A percentile compares a stretch with the other conserved stretches of the same genome.
phyloP scores from a whole-genome alignment of 2,329 filamentous ascomycete genomes.

The Colletotrichum gloeosporioides region DNA sequence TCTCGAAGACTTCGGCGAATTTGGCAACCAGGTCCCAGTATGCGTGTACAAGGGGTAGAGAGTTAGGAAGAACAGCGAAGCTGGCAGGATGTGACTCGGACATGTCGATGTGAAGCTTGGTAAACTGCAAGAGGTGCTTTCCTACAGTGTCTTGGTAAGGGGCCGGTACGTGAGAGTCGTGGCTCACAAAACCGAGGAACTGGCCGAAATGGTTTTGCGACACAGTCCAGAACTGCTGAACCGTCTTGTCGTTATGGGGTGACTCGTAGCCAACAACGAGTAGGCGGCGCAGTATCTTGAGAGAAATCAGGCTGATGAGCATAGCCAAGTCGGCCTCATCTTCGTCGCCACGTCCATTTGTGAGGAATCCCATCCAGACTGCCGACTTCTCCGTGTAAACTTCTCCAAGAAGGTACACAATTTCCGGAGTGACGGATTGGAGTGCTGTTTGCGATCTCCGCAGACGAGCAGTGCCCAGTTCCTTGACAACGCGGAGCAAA shows the following conservation, averaged over 20 bases:
- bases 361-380: constrained; percentile 69
- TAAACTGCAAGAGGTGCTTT: constrained; percentile 87
- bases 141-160: constrained; percentile 69
- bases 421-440: constrained; percentile 79
- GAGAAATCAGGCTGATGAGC: constrained; percentile 76
- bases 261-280: constrained; percentile 83
- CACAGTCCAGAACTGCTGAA: constrained; percentile 80
- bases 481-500: constrained; percentile 87
- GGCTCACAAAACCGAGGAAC: constrained; percentile 69
- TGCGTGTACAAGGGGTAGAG: constrained; percentile 75
- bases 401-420: constrained; percentile 78
- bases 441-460: constrained; percentile 77
- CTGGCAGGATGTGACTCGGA: constrained; percentile 78
- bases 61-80: constrained; percentile 82
- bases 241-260: constrained; percentile 78
- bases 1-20: constrained; percentile 76
- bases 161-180: constrained; percentile 58
- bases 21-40: constrained; percentile 86
- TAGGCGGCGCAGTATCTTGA: constrained; percentile 82
- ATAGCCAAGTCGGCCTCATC: constrained; percentile 67
- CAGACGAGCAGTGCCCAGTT: constrained; percentile 81
- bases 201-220: constrained; percentile 80
- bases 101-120: constrained; percentile 92
- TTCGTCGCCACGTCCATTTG: constrained; percentile 62
- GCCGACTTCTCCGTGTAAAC: constrained; percentile 80